Evolutionary conservation across 2,329 filamentous ascomycete genomes (phyloP), one percentile per base, ranked within the genome.

Genomic region (Chrysosphaeria jannelii): DNA sequence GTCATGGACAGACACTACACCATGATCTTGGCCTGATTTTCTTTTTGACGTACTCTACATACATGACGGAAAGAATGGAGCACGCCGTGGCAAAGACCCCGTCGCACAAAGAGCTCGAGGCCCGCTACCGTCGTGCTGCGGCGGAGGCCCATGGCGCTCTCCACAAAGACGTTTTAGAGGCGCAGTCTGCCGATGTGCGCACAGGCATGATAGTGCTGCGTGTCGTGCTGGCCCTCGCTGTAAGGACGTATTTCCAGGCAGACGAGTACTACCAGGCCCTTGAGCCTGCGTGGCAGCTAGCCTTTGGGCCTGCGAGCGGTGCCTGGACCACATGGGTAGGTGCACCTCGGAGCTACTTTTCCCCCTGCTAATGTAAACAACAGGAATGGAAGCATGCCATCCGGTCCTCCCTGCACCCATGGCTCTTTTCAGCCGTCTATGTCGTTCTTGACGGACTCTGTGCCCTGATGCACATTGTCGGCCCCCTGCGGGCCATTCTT

Each of bases 201-300:
- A 33, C 35, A 10, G 35, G 43, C 23, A 43, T 61, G 25, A 35
- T 91, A 33, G 51, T 60, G 19, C 57, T 89, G 31, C 74, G 85
- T 25, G 54, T 81, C 31, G 42, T 72, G 40, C 90, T 90, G 46
- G 66, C 76, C 15, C 52, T 85, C 34, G 62, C 54, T 30, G 51
- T 88, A 27, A 53, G 60, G 32, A 93, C 85, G 11, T 97, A 91
- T 43, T 97, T 97, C 47, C 85, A 97, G 44, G 85, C 85, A 14
- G 85, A 97, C 48, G 85, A 97, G 44, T 93, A 75, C 50, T 97
- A 85, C 38, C 85, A 97, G 40, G 71, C 78, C 2, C 58, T 93
- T 21, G 85, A 97, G 47, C 81, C 85, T 25, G 85, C 85, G 33
- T 93, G 81, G 79, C 53, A 66, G 35, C 55, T 85, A 26, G 71